A percentile compares a stretch with the other conserved stretches of the same genome.
Conservation (phyloP, 495 filamentous ascomycete genomes). For the Neohortaea acidophila region DNA sequence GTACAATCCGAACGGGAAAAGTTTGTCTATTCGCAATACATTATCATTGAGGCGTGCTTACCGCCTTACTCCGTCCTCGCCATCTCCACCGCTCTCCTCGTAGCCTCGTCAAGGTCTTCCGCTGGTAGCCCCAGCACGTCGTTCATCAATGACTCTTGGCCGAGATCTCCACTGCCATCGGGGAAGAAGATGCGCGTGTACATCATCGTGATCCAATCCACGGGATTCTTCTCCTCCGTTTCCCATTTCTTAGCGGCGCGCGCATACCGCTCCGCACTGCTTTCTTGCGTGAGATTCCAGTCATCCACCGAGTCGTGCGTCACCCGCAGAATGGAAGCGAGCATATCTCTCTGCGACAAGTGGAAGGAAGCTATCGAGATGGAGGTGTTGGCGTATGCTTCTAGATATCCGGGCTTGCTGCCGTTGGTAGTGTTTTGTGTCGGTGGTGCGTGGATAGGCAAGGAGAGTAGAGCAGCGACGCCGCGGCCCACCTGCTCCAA, state of each 20-base stretch:
- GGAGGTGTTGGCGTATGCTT: slow-evolving; percentile 25
- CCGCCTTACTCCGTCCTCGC: slow-evolving; percentile 2
- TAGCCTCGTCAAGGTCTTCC: slow-evolving; percentile 47
- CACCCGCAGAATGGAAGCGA: slow-evolving; percentile 36
- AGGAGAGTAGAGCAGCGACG: slow-evolving; percentile 20
- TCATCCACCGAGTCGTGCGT: slow-evolving; percentile 10
- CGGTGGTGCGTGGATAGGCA: slow-evolving; percentile 1
- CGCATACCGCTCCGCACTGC: slow-evolving; percentile 29
- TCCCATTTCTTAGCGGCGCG: slow-evolving; percentile 27
- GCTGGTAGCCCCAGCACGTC: slow-evolving; percentile 36
- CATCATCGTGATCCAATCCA: slow-evolving; percentile 37
- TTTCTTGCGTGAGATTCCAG: slow-evolving; percentile 31
- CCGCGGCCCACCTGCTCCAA: slow-evolving; percentile 32
- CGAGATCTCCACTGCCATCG: slow-evolving; percentile 33
- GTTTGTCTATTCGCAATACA: too few species aligned
- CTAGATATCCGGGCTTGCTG: slow-evolving; percentile 7
- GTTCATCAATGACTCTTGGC: slow-evolving; percentile 32
- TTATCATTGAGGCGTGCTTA: too few species aligned
- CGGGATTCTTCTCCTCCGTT: slow-evolving; percentile 31
- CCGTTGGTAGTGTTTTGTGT: too few species aligned
- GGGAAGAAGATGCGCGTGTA: slow-evolving; percentile 39
- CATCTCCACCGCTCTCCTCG: slow-evolving; percentile 21
- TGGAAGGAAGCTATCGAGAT: slow-evolving; percentile 31
- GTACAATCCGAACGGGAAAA: too few species aligned
- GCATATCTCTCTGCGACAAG: slow-evolving; percentile 34